A percentile compares a stretch with the other conserved stretches of the same genome.
phyloP scores from a whole-genome alignment of 495 filamentous ascomycete species.

The Hamigera avellanea region DNA sequence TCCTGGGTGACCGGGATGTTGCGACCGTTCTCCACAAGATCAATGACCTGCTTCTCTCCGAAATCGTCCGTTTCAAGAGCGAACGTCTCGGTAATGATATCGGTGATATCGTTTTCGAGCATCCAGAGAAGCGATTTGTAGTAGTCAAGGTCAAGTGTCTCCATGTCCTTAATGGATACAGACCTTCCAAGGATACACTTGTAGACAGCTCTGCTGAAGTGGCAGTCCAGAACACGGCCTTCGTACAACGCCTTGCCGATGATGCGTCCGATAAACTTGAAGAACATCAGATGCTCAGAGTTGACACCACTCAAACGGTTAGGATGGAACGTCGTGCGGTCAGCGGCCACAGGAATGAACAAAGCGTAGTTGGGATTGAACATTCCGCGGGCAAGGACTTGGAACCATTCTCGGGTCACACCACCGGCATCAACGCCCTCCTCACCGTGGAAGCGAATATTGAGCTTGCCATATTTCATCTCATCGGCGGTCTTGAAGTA shows the following conservation, averaged over 20 bases:
- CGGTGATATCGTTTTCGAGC: slow-evolving; percentile 97
- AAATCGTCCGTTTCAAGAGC: slow-evolving; percentile 88
- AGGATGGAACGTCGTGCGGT: slow-evolving; percentile 97
- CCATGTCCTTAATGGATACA: slow-evolving; percentile 98
- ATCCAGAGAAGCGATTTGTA: slow-evolving; percentile 99
- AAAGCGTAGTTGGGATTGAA: slow-evolving; percentile 97
- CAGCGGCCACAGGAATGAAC: slow-evolving; percentile 93
- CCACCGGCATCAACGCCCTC: slow-evolving; percentile 97
- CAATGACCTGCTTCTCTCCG: slow-evolving; percentile 75
- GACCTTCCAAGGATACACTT: slow-evolving; percentile 90
- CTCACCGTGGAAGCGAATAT: slow-evolving; percentile 93
- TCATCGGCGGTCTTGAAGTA: slow-evolving; percentile 93
- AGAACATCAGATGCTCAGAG: slow-evolving; percentile 91
- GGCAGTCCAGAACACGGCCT: slow-evolving; percentile 89
- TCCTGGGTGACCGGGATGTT: slow-evolving; percentile 93
- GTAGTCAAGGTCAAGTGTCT: slow-evolving; percentile 95
- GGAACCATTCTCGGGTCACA: slow-evolving; percentile 99
- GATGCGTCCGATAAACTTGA: slow-evolving; percentile 98
- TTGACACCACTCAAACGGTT: slow-evolving; percentile 90
- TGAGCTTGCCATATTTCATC: slow-evolving; percentile 96
- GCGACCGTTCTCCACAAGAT: slow-evolving; percentile 75
- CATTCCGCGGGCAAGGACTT: slow-evolving; percentile 94
- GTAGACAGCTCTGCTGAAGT: slow-evolving; percentile 97
- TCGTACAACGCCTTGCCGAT: slow-evolving; percentile 99
- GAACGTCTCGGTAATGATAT: slow-evolving; percentile 96